Evolutionary conservation across 2,329 filamentous ascomycete species (phyloP).

Genomic region (Trichoderma afroharzianum): DNA sequence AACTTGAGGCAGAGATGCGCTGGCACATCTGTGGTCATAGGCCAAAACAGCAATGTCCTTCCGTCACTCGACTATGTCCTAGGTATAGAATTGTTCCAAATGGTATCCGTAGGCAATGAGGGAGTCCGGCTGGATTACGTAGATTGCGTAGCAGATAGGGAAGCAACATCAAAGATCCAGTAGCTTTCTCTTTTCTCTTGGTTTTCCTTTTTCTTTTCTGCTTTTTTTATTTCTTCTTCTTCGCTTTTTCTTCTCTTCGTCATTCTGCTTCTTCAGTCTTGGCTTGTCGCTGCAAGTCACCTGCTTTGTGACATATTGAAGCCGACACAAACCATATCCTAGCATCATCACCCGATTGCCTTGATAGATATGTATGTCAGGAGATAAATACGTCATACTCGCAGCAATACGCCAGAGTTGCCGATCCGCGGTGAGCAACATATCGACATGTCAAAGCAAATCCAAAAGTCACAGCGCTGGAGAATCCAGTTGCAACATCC

Average conservation of each 20-base stretch:
- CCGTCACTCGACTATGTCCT: conserved; percentile 1
- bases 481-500: conserved; percentile 2
- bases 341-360: background rate
- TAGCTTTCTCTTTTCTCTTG: background rate
- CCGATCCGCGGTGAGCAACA: background rate
- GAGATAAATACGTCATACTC: conserved; percentile 6
- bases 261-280: background rate
- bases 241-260: background rate
- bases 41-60: background rate
- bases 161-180: background rate
- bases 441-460: conserved; percentile 14
- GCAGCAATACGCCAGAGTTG: background rate
- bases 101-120: background rate
- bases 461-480: conserved; percentile 17
- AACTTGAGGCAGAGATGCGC: background rate
- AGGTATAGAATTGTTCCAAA: background rate
- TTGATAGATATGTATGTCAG: background rate
- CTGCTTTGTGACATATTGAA: background rate
- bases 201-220: background rate
- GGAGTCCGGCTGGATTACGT: background rate
- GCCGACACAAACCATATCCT: background rate
- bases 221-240: background rate
- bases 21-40: background rate
- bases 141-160: background rate
- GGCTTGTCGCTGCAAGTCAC: background rate